Evolutionary conservation across 2,329 filamentous ascomycete genomes (phyloP), one percentile per base, ranked within the genome.

Genomic region (Nemania sp.): DNA sequence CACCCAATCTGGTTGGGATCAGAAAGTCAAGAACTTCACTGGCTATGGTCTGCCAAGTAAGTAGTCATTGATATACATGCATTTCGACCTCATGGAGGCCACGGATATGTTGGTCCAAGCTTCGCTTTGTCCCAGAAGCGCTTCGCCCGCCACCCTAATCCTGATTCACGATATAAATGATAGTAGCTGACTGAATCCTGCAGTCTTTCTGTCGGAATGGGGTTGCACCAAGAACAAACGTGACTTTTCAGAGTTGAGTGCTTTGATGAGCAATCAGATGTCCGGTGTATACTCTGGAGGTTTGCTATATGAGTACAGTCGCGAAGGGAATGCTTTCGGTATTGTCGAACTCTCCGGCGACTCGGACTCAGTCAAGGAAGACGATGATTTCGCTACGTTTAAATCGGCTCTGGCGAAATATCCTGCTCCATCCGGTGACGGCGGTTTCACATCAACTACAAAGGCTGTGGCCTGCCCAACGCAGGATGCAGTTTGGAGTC

Each of bases 261-360:
- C 92, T 40, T 80, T 99, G 53, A 97, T 97, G 86, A 83, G 78
- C 73, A 12, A 51, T 17, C 72, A 96, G 56, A 97, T 97, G 93
- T 91, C 88, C 6, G 64, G 73, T 15, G 91, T 97, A 66, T 97
- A 96, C 82, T 97, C 92, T 34, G 94, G 94, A 66, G 94, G 94
- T 72, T 83, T 99, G 33, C 89, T 97, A 72, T 99, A 97, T 77
- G 92, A 97, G 75, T 99, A 96, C 79, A 86, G 89, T 8, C 76
- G 88, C 67, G 91, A 95, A 73, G 79, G 80, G 57, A 90, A 86
- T 75, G 80, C 86, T 40, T 97, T 86, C 73, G 93, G 92, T 61
- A 86, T 96, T 54, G 91, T 92, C 68, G 75, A 82, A 53, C 77
- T 94, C 67, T 68, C 72, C 41, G 81, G 79, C 59, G 65, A 72